These are phyloP conservation scores for Protomyces gravidus DNA, from an alignment of 1,139 yeast species.

Conservation along the genomic window DNA sequence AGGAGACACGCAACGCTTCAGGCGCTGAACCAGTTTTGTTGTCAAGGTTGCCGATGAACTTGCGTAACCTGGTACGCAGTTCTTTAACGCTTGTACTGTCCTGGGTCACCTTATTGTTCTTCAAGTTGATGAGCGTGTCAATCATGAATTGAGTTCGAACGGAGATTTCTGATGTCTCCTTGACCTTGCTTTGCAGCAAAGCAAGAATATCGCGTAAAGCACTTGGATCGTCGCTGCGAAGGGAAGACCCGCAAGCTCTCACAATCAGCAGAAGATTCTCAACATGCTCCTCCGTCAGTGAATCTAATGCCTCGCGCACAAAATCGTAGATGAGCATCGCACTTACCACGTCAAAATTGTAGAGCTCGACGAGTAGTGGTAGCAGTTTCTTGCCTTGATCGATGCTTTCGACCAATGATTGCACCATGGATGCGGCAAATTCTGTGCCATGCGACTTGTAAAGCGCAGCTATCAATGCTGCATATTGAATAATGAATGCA, in stretches of 20 bases:
- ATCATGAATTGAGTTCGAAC: constrained; percentile 75
- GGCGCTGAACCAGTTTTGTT: constrained; percentile 46
- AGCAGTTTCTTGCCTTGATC: constrained; percentile 52
- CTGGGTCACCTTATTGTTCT: constrained; percentile 58
- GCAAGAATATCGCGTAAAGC: constrained; percentile 76
- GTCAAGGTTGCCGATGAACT: constrained; percentile 52
- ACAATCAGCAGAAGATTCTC: constrained; percentile 70
- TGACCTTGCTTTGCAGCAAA: constrained; percentile 50
- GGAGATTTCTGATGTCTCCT: constrained; percentile 39
- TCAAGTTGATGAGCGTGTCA: constrained; percentile 78
- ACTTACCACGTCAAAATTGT: constrained; percentile 69
- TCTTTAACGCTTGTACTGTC: constrained; percentile 47
- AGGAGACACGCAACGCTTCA: constrained; percentile 79
- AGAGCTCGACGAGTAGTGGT: constrained; percentile 71
- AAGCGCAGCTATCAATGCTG: constrained; percentile 69
- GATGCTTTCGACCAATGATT: constrained; percentile 66
- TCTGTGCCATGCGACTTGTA: constrained; percentile 77
- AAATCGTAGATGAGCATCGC: constrained; percentile 74
- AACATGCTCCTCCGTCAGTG: constrained; percentile 66
- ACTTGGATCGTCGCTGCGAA: constrained; percentile 84
- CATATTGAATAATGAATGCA: constrained; percentile 72
- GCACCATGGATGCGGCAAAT: constrained; percentile 84
- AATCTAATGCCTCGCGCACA: constrained; percentile 53
- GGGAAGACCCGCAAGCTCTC: constrained; percentile 64
- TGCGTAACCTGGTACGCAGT: constrained; percentile 59